Evolutionary conservation across 2,329 filamentous ascomycete genomes (phyloP), one percentile per base, ranked within the genome.

Genomic region (Dactylellina drechsleri): DNA sequence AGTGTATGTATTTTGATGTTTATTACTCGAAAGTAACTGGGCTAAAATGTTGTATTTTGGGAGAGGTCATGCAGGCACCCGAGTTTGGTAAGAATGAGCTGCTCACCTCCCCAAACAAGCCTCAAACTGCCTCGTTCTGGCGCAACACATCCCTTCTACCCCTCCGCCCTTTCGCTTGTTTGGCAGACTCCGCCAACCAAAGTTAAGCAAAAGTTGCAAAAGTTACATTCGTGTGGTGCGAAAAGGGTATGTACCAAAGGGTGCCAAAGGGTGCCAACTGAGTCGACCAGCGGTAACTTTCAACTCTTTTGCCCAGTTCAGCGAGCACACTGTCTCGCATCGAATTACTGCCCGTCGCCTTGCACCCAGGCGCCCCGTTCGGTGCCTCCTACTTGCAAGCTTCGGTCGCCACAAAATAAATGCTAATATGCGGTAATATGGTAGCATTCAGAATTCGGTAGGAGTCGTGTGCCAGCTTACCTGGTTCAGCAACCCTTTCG

Each of bases 111-210:
- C 70, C 28, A 43, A 74, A 74, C 18, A 13, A 49, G 57, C 57
- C 58, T 59, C 61, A 66, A 74, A 74, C 28, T 74, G 50, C 65
- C 70, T 74, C 70, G 70, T 74, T 74, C 57, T 74, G 62, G 56
- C 70, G 60, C 70, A 74, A 31, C 41, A 16, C 16, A 52, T 18
- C 47, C 20, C 18, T 7, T 23, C 12, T 12, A 12, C 47, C n/a
- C 36, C 28, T 58, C 61, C 23, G 13, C 10, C 20, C 40, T 53
- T 20, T 57, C 47, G n/a, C 62, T 61, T 52, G 40, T 61, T 66
- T 45, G 56, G 47, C 36, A 13, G 23, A 23, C 23, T 23, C 23
- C 49, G 23, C 56, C 53, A 12, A 47, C 31, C 6, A 36, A 36
- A 36, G 10, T 36, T 36, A 7, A 10, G 10, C 31, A 7, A 3